Base-by-base conservation (phyloP, 2,329 filamentous ascomycete genomes). In the Alternaria tenuissima region DNA sequence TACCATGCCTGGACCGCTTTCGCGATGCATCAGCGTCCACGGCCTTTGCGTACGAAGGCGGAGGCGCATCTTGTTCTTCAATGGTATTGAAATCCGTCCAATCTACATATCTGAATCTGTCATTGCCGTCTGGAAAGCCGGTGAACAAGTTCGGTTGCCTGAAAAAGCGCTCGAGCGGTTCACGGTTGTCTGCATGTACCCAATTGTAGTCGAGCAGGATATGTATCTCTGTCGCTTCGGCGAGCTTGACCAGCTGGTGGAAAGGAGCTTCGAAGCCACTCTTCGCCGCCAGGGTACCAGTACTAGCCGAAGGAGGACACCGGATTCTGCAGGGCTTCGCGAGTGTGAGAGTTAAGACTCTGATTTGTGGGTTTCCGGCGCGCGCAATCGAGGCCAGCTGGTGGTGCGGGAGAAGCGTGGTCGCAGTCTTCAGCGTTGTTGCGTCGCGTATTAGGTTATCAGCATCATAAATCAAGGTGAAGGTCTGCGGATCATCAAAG, bases 391-490 rank as follows among this genome's bases (percentile, higher is more conserved):
- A 14, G 38, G 52, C 30, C 38, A 68, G 47, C n/a, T 42, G 59
- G 20, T 42, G 49, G 26, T 57, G 58, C 34, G 47, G 43, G 22
- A 57, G 54, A 11, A 18, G 11, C 7, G 32, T 55, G 39, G 55
- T 22, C 7, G 46, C 20, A 32, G 59, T 36, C 4, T 55, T 28
- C 14, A 67, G 52, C 12, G 44, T 57, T 9, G 42, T 57, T 36
- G 52, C 48, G 44, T 56, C 63, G 46, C 57, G 63, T 16, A 61
- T 57, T 6, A 70, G 26, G 46, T 66, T 59, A 46, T 66, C 55
- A 49, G 66, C 66, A 58, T 66, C 53, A 47, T 68, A 69, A n/a
- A 61, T 55, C 14, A 70, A 51, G 22, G 62, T 58, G 28, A 70
- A 67, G 8, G 55, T 46, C 42, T 68, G 65, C 44, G 42, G 43